Evolutionary conservation across 495 filamentous ascomycete species (phyloP), one percentile per base, ranked within the genome.

Genomic region (Neurospora terricola): DNA sequence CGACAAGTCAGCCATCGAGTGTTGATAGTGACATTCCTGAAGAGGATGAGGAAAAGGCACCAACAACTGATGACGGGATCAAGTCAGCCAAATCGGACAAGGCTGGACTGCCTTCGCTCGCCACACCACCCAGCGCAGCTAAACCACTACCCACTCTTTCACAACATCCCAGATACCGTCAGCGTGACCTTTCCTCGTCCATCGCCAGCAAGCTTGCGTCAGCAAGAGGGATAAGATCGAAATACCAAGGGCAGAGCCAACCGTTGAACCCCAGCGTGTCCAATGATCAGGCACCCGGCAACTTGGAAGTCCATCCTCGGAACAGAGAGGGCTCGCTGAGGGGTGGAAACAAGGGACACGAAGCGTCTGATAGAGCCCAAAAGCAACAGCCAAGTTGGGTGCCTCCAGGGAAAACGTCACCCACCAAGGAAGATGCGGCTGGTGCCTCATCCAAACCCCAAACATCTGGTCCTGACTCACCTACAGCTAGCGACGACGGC

Each of bases 181-280:
- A 86, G 77, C 89, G 90, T 62, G 93, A 93, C 71, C 81, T 91
- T 39, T 87, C 90, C 6, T 94, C 94, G 0, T 96, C 94, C 4
- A 96, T 97, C 72, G 95, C 93, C 42, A 97, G 90, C 78, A 96
- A 97, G 76, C 84, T 98, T 9, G 94, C 94, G 0, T 94, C 93
- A 3, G 94, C 94, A 7, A 86, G 94, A 73, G 94, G 94, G 23
- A 97, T 97, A 74, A 92, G 92, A 3, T 85, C 90, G 21, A 89
- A 90, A 71, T 86, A 88, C 69, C 87, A 87, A 69, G 85, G 54
- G 7, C 54, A 34, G 30, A 34, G 88, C 34, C 88, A 90, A 83
- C 88, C 81, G 77, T 86, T 82, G 21, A 91, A 88, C 9, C 91
- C 91, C n/a, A 91, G 88, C 40, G 82, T 93, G 23, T 92, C 92